Conservation (phyloP, 371 early-diverging fungal genomes). For the Rhizopus sp. region DNA sequence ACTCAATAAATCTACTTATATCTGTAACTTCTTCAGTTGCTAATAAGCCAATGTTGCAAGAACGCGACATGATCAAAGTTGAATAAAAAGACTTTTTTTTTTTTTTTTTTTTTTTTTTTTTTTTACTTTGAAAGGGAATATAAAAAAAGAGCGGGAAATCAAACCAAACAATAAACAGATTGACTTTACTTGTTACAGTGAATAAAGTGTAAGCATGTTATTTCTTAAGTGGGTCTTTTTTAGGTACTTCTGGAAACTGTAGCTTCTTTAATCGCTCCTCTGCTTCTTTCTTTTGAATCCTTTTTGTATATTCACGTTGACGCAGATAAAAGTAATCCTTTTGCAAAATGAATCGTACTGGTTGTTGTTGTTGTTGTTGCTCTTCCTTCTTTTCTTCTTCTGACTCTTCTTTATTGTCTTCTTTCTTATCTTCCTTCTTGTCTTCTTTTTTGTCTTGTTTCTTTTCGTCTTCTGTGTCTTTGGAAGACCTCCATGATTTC, state of each 20-base stretch:
- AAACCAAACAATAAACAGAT: too few relatives aligned
- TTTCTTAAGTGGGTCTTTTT: constrained; percentile 2
- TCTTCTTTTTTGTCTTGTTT: constrained; percentile 28
- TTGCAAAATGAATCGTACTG: constrained; percentile 51
- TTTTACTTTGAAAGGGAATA: not conserved
- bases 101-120: too few relatives aligned
- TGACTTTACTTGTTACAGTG: too few relatives aligned
- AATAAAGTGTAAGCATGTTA: too few relatives aligned
- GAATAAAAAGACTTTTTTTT: constrained; percentile 1
- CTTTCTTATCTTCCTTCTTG: constrained; percentile 20
- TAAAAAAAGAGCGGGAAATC: too few relatives aligned
- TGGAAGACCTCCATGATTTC: constrained; percentile 38
- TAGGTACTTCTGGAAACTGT: constrained; percentile 61
- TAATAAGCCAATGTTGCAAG: constrained; percentile 41
- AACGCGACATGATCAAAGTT: constrained; percentile 15
- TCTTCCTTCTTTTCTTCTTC: constrained; percentile 9
- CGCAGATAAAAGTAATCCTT: constrained; percentile 59
- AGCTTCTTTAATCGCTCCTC: constrained; percentile 41
- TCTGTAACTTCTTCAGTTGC: constrained; percentile 38
- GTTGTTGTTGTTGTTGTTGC: constrained; percentile 15
- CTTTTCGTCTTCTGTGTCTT: too few relatives aligned
- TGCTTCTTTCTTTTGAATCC: constrained; percentile 46
- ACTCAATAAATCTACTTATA: constrained; percentile 38
- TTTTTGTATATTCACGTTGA: constrained; percentile 50
- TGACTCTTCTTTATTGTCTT: constrained; percentile 15